phyloP scores from a whole-genome alignment of 305 asterid genomes.

The Fraxinus xanthoxyloides region DNA sequence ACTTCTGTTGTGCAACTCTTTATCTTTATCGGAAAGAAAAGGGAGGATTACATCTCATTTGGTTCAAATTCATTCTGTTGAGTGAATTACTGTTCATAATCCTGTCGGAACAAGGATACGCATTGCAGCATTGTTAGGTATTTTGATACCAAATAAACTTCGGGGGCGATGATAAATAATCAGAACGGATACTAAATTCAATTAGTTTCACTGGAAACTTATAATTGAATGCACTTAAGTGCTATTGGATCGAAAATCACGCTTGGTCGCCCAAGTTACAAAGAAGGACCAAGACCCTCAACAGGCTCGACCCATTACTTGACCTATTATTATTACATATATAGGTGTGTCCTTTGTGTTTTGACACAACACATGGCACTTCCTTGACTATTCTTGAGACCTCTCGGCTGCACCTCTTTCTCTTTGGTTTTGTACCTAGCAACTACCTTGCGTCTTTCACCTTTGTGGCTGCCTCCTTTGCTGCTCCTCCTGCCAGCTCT shows the following conservation, averaged over 20 bases:
- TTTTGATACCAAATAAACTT: background rate
- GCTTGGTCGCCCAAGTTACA: background rate
- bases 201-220: no score
- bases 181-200: background rate
- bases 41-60: background rate
- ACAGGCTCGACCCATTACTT: background rate
- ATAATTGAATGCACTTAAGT: background rate
- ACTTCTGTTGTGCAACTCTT: background rate
- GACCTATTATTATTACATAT: background rate
- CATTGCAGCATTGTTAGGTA: background rate
- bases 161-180: background rate
- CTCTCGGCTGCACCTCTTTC: background rate
- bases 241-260: background rate
- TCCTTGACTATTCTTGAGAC: background rate
- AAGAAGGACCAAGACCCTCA: background rate
- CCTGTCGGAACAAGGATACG: background rate
- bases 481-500: background rate
- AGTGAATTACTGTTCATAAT: background rate
- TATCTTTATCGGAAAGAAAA: background rate
- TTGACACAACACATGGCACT: background rate
- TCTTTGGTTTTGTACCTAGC: background rate
- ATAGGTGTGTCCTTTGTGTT: background rate
- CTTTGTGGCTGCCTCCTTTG: background rate
- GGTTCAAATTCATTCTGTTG: background rate
- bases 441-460: no score